These are phyloP conservation scores for Mortierella sp. DNA, from an alignment of 371 early-diverging fungal genomes.

Conservation along the genomic window DNA sequence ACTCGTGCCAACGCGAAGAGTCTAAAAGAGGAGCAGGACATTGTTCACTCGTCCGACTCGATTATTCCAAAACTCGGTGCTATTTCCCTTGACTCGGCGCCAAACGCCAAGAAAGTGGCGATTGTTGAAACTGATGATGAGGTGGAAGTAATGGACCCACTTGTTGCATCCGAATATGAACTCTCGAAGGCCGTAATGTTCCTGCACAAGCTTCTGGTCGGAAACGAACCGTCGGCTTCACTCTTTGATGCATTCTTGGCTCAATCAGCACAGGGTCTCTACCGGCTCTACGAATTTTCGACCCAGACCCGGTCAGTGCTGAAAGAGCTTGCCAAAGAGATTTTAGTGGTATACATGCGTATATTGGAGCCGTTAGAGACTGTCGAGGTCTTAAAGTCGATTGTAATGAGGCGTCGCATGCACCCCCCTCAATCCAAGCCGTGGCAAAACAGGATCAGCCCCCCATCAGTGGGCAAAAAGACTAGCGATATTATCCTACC, in stretches of 20 bases:
- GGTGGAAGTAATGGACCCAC: slow-evolving; percentile 46
- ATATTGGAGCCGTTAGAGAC: slow-evolving; percentile 62
- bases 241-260: slow-evolving; percentile 65
- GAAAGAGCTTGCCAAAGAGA: slow-evolving; percentile 59
- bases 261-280: slow-evolving; percentile 63
- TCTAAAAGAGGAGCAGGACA: too few relatives aligned
- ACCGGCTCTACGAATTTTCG: slow-evolving; percentile 70
- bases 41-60: too few relatives aligned
- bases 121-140: slow-evolving; percentile 29
- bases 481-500: slow-evolving; percentile 20
- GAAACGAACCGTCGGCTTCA: slow-evolving; percentile 72
- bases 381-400: slow-evolving; percentile 60
- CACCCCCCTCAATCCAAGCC: slow-evolving; percentile 25
- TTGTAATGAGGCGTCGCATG: slow-evolving; percentile 59
- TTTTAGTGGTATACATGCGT: slow-evolving; percentile 63
- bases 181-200: slow-evolving; percentile 55
- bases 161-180: slow-evolving; percentile 57
- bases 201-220: slow-evolving; percentile 66
- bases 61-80: too few relatives aligned
- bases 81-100: slow-evolving; percentile 10
- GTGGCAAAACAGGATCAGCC: slow-evolving; percentile 21
- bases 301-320: slow-evolving; percentile 61
- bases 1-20: slow-evolving; percentile 21
- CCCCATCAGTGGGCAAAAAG: too few relatives aligned
- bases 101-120: slow-evolving; percentile 11